Conservation (phyloP, 495 filamentous ascomycete species). For the Penicillium longicatenatum region DNA sequence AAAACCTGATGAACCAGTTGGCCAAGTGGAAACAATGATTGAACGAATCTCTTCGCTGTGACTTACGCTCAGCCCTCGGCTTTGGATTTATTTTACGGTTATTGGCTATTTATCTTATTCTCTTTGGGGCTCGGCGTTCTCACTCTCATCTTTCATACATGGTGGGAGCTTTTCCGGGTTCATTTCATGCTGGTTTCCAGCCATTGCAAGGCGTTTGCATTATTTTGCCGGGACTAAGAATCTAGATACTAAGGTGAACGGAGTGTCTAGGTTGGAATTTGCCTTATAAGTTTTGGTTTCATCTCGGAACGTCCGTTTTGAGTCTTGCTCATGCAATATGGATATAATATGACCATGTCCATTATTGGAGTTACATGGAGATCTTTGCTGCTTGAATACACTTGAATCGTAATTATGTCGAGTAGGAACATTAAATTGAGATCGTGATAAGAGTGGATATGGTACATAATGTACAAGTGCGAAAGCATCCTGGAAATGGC, state of each 20-base stretch:
- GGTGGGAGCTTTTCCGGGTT: neutral
- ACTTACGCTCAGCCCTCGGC: slow-evolving; percentile 3
- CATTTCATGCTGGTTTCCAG: slow-evolving; percentile 21
- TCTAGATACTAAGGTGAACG: slow-evolving; percentile 25
- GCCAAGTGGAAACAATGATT: slow-evolving; percentile 61
- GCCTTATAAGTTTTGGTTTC: slow-evolving; percentile 13
- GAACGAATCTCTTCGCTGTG: slow-evolving; percentile 30
- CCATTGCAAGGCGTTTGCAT: slow-evolving; percentile 28
- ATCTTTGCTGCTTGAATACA: neutral
- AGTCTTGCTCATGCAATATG: slow-evolving; percentile 12
- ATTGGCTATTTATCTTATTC: slow-evolving; percentile 7
- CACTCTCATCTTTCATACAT: slow-evolving; percentile 9
- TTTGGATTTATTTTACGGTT: slow-evolving; percentile 8
- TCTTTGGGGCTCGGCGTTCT: slow-evolving; percentile 25
- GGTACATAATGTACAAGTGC: slow-evolving; percentile 31
- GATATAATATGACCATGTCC: slow-evolving; percentile 20
- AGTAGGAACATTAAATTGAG: slow-evolving; percentile 18
- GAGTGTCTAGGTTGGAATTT: slow-evolving; percentile 21
- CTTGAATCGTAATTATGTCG: neutral
- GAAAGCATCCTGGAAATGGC: neutral
- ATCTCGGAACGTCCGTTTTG: slow-evolving; percentile 2
- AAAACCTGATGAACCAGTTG: slow-evolving; percentile 63
- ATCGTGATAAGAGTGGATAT: slow-evolving; percentile 31
- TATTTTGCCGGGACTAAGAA: slow-evolving; percentile 18
- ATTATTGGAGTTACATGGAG: slow-evolving; percentile 1